Conservation (phyloP, 2,329 filamentous ascomycete genomes). For the Curvularia sp. region DNA sequence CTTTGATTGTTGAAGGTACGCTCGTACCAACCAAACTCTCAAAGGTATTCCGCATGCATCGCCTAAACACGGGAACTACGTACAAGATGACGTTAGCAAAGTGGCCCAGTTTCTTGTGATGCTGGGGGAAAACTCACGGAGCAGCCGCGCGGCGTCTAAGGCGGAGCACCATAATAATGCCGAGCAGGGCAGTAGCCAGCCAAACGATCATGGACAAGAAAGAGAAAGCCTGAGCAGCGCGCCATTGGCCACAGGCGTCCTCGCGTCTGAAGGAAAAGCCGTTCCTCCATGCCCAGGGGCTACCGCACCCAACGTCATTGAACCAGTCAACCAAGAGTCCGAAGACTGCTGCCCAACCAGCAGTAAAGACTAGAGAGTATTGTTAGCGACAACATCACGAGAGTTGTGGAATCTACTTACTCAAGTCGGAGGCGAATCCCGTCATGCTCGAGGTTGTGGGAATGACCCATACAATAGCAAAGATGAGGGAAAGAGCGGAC, state of each 20-base stretch:
- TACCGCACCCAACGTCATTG: constrained; percentile 34
- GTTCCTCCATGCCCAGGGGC: constrained; percentile 60
- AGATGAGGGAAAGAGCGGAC: constrained; percentile 70
- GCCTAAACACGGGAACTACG: background rate
- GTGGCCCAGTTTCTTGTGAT: background rate
- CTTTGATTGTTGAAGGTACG: background rate
- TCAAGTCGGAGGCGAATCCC: constrained; percentile 73
- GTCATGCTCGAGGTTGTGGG: constrained; percentile 72
- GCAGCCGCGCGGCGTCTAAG: constrained; percentile 18
- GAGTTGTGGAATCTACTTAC: constrained; percentile 8
- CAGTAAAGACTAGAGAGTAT: constrained; percentile 60
- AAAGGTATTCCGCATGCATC: background rate
- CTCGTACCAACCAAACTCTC: no score
- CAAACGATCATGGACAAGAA: constrained; percentile 76
- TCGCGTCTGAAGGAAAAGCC: constrained; percentile 48
- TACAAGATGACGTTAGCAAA: background rate
- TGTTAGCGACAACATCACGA: background rate
- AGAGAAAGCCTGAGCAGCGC: constrained; percentile 72
- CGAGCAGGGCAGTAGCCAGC: constrained; percentile 62
- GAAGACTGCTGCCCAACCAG: constrained; percentile 67
- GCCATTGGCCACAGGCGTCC: constrained; percentile 71
- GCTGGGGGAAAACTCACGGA: constrained; percentile 11
- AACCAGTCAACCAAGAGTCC: constrained; percentile 51
- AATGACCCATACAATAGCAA: constrained; percentile 75
- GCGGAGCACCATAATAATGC: constrained; percentile 30